Evolutionary conservation across 2,329 filamentous ascomycete species (phyloP), one percentile per base, ranked within the genome.

Genomic region (Capronia epimyces): DNA sequence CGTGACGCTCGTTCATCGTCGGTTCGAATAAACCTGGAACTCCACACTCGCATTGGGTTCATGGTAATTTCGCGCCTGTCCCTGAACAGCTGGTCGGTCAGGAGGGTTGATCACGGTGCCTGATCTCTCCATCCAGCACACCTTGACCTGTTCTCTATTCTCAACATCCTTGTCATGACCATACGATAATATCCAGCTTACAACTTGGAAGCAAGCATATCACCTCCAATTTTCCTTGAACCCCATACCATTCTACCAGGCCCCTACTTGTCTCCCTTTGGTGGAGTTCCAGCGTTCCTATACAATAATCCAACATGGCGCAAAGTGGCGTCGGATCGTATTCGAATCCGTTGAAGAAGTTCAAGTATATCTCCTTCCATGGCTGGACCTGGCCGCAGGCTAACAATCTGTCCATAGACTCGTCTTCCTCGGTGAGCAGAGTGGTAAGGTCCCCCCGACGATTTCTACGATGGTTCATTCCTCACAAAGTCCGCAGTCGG

Each of bases 271-370:
- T 24, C 43, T 10, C 22, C n/a, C 12, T 22, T 36, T 12, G 15
- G 34, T n/a, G 15, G 41, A 21, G 18, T 10, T 10, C 15, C 27
- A 32, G n/a, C 34, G 21, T 31, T 18, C 50, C 51, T 34, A 7
- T 48, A 61, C 53, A 57, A 58, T 50, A 55, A 43, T 64, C 67
- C 71, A 81, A 68, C 69, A 95, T 95, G 90, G 87, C 90, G 55
- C 83, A 89, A 74, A 75, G 82, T 64, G 74, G 73, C 53, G 84
- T 83, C 66, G 87, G 86, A 71, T 88, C 87, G 60, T 98, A 97
- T 79, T 96, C 94, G 71, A 97, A 97, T 78, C 93, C 93, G 66
- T 78, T 98, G 75, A 98, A 98, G 87, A 98, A 98, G 75, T 98
- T 97, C 86, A 98, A 98, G 90, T 96, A 78, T 53, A 73, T 62